Evolutionary conservation across 139 green algal genomes (phyloP), one percentile per base, ranked within the genome.

Genomic region (Micromonas commoda): DNA sequence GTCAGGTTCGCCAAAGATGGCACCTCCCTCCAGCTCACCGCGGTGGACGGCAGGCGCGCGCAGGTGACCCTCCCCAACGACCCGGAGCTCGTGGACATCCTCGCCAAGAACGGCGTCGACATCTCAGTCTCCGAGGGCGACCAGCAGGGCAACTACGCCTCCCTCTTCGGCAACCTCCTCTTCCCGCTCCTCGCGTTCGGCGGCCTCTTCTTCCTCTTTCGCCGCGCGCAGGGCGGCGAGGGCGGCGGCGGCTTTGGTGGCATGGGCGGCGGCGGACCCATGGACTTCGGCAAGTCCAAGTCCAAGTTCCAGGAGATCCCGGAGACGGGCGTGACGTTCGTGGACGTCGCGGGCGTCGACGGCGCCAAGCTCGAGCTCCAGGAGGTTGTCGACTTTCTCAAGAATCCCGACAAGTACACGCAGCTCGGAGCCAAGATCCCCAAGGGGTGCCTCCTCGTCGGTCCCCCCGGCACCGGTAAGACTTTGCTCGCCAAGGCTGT

Each of bases 231-330:
- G 61, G 75, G 84, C 35, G 85, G 82, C 21, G 33, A 77, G 39
- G 82, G 81, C 45, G 71, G 68, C 70, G 82, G 85, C 45, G 76
- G 78, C 26, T 82, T 83, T 2, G 82, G 83, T 20, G 53, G 54
- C 52, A 85, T 90, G 71, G 93, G 93, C 60, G 71, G 79, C 45
- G 84, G 84, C 45, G 94, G 94, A 60, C 91, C 96, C 71, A 97
- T 99, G 96, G 96, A 99, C 84, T 99, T 99, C 88, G 95, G 91
- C 33, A 89, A 88, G 79, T 92, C 82, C 78, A 98, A 98, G 89
- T 92, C 85, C 80, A 99, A 99, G 90, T 99, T 99, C 87, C 95
- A 99, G 91, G 96, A 99, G 86, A 90, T 97, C 20, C 84, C 85
- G 0, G 96, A 99, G 89, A 99, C 96, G 2, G 96, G 96, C 39